Conservation (phyloP, 2,329 filamentous ascomycete genomes). For the Cryphonectria japonica region DNA sequence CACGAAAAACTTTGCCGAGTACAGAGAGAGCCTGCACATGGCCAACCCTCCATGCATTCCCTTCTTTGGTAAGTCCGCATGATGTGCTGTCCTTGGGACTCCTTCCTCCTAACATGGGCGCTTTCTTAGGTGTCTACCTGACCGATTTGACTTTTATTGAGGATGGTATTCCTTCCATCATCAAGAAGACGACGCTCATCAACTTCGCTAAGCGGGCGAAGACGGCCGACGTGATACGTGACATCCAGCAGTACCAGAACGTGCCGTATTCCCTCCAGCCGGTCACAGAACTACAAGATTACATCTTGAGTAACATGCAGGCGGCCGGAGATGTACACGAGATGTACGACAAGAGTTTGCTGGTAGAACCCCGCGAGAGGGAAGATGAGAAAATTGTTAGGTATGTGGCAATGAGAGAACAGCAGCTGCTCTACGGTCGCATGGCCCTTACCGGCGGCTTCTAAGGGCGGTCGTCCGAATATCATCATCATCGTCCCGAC, state of each 20-base stretch:
- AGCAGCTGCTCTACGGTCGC: constrained; percentile 32
- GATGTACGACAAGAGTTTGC: constrained; percentile 98
- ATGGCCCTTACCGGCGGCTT: constrained; percentile 25
- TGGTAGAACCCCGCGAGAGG: constrained; percentile 90
- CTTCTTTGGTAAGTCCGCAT: constrained; percentile 76
- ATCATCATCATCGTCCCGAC: constrained; percentile 4
- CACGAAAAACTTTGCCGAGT: constrained; percentile 97
- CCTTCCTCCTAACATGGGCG: constrained; percentile 27
- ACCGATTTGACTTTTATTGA: constrained; percentile 99
- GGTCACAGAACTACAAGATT: constrained; percentile 91
- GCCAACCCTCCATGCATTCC: constrained; percentile 97
- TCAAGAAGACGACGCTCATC: constrained; percentile 95
- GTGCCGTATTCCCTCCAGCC: constrained; percentile 91
- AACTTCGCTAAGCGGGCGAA: constrained; percentile 99
- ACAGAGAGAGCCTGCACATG: constrained; percentile 87
- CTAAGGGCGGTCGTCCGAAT: constrained; percentile 21
- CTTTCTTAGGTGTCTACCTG: constrained; percentile 77
- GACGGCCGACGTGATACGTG: constrained; percentile 96
- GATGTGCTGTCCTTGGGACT: background rate
- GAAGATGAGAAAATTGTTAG: constrained; percentile 99
- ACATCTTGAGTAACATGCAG: constrained; percentile 96
- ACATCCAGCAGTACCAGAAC: constrained; percentile 98
- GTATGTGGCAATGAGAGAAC: constrained; percentile 58
- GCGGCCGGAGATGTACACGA: constrained; percentile 94
- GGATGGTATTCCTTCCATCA: constrained; percentile 93